Base-by-base conservation (phyloP, 768 basidiomycete genomes). In the Dacryopinax spathularia region DNA sequence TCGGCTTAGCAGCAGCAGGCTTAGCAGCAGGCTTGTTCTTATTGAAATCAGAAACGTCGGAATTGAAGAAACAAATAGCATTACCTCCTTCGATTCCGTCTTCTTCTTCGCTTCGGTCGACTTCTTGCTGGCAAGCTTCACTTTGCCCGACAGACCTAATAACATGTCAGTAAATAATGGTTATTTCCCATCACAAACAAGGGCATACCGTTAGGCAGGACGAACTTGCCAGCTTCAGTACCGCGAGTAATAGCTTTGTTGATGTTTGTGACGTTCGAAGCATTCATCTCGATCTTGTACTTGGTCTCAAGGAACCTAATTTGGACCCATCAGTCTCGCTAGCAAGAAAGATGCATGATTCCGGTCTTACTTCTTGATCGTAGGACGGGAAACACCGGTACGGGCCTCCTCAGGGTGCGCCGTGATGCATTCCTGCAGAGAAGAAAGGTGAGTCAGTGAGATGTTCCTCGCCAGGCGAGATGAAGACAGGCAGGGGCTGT, bases 41-140 rank as follows among this genome's bases (percentile, higher is more conserved):
- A 39, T 34, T 60, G 29, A 4, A 9, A 18, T 65, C 9, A 39
- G 18, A 20, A 16, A 60, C 37, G n/a, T 39, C 16, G 31, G 15
- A 39, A 29, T 25, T 4, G 29, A 18, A 22, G 18, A n/a, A 60
- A 60, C 25, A 15, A 7, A 15, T 18, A 15, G 18, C 22, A 20
- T 25, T 43, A 35, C 35, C 61, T 62, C 61, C 27, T 62, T 62
- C 16, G 35, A 18, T 31, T 60, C 65, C 25, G 63, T 60, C 33
- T 62, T 62, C n/a, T n/a, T n/a, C 63, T 63, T 59, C 25, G 34
- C 62, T 31, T 63, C 48, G 5, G 34, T 37, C 34, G 65, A 56
- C 65, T 60, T 65, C 65, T 65, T 65, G 44, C 62, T 62, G 59
- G 65, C 43, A n/a, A 65, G 65, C 62, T 65, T 65, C 25, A 65